A percentile compares a stretch with the other conserved stretches of the same genome.
Conservation (phyloP, 106 monocot genomes). For the Acorus calamus region DNA sequence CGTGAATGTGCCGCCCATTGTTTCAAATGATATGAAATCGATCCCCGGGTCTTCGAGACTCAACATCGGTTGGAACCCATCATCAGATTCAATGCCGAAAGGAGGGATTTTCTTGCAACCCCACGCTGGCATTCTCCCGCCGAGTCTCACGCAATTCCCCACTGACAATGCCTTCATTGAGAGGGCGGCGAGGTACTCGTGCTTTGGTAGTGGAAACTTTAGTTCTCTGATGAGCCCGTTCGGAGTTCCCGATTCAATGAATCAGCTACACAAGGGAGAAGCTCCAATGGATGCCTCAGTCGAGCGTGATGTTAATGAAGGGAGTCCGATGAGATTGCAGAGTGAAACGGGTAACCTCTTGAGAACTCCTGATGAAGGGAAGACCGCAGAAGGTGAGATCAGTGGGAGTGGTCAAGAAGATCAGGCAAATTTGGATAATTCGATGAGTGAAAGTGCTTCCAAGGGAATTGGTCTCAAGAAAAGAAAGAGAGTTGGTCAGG, state of each 20-base stretch:
- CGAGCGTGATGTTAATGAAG: slow-evolving; percentile 15
- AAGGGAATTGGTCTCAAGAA: slow-evolving; percentile 26
- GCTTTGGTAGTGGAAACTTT: slow-evolving; percentile 24
- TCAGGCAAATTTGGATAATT: slow-evolving; percentile 5
- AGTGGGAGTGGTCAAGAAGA: slow-evolving; percentile 26
- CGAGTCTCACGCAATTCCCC: slow-evolving; percentile 38
- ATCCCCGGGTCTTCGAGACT: slow-evolving; percentile 10
- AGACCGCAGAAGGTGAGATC: slow-evolving; percentile 3
- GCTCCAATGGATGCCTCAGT: slow-evolving; percentile 2
- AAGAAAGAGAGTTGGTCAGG: slow-evolving; percentile 44
- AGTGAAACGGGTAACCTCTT: not conserved
- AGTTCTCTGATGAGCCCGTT: slow-evolving; percentile 18
- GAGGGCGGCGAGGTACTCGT: slow-evolving; percentile 62
- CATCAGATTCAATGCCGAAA: slow-evolving; percentile 2
- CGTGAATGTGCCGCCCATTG: not conserved
- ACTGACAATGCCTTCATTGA: slow-evolving; percentile 59
- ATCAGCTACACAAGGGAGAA: slow-evolving; percentile 11
- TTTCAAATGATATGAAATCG: slow-evolving; percentile 1
- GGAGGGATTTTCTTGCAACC: slow-evolving; percentile 9
- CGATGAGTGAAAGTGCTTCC: slow-evolving; percentile 28
- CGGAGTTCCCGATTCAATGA: not conserved
- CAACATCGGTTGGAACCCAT: slow-evolving; percentile 26
- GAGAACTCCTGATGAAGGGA: too few relatives aligned
- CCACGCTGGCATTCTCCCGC: slow-evolving; percentile 15
- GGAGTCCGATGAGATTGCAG: slow-evolving; percentile 13